Conservation (phyloP, 2,329 filamentous ascomycete genomes). For the Trichoderma sp. region DNA sequence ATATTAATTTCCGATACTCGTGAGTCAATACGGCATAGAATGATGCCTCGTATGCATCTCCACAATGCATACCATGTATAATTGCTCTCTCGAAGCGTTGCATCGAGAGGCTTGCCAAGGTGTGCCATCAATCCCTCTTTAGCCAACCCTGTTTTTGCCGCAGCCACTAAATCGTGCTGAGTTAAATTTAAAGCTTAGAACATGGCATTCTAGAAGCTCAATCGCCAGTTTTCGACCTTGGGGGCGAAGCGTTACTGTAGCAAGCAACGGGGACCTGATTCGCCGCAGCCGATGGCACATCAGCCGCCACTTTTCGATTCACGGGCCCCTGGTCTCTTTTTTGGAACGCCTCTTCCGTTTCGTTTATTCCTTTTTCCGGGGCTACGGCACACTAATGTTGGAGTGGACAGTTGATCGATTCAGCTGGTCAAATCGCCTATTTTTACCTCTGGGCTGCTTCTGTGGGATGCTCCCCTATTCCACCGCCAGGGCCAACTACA, state of each 20-base stretch:
- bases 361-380: neutral
- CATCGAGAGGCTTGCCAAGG: neutral
- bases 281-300: neutral
- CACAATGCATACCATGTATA: neutral
- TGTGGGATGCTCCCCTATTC: neutral
- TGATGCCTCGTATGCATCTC: neutral
- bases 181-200: neutral
- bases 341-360: slow-evolving; percentile 1
- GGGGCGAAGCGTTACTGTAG: neutral
- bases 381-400: neutral
- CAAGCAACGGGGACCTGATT: neutral
- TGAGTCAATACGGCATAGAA: neutral
- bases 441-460: neutral
- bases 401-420: neutral
- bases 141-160: neutral
- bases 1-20: slow-evolving; percentile 1
- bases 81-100: neutral
- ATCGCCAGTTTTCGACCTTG: neutral
- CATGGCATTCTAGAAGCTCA: neutral
- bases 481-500: neutral
- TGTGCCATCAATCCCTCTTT: neutral
- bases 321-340: neutral
- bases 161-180: neutral
- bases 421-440: neutral
- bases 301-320: slow-evolving; percentile 6